phyloP scores from a whole-genome alignment of 2,329 filamentous ascomycete genomes.

The Phyllosticta capitalensis region DNA sequence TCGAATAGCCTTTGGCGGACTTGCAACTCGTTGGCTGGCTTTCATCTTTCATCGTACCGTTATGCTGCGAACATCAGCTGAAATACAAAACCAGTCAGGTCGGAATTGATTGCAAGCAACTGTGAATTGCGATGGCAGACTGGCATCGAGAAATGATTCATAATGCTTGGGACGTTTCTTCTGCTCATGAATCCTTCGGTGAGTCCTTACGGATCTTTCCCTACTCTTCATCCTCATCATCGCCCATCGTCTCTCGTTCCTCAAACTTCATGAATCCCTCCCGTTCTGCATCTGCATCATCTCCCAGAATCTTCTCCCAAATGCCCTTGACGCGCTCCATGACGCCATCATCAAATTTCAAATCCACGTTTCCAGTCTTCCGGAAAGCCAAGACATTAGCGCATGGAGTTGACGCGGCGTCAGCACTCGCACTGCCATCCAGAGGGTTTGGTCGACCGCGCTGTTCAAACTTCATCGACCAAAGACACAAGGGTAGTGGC shows the following conservation, averaged over 20 bases:
- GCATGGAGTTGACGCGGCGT: constrained; percentile 19
- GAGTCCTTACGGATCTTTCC: background rate
- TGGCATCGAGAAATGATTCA: no score
- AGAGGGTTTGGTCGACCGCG: constrained; percentile 18
- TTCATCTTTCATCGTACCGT: no score
- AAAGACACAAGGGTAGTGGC: constrained; percentile 35
- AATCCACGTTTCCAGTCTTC: constrained; percentile 46
- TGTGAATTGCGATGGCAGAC: no score
- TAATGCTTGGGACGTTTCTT: no score
- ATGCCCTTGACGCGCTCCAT: constrained; percentile 58
- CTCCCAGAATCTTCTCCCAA: constrained; percentile 57
- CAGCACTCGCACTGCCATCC: constrained; percentile 12
- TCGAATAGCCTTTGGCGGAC: no score
- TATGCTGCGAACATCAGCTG: no score
- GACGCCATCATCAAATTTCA: constrained; percentile 55
- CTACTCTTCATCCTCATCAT: constrained; percentile 7
- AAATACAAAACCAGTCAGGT: no score
- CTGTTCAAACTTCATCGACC: constrained; percentile 46
- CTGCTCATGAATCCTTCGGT: background rate
- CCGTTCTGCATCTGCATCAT: constrained; percentile 39
- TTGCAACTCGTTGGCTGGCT: no score
- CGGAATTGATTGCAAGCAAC: no score
- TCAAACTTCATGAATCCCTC: constrained; percentile 67
- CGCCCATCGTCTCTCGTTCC: constrained; percentile 48
- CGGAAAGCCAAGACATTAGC: constrained; percentile 48